A percentile compares a stretch with the other conserved stretches of the same genome.
Evolutionary conservation across 306 rosid genomes (phyloP).

Genomic region (Coriaria nepalensis): DNA sequence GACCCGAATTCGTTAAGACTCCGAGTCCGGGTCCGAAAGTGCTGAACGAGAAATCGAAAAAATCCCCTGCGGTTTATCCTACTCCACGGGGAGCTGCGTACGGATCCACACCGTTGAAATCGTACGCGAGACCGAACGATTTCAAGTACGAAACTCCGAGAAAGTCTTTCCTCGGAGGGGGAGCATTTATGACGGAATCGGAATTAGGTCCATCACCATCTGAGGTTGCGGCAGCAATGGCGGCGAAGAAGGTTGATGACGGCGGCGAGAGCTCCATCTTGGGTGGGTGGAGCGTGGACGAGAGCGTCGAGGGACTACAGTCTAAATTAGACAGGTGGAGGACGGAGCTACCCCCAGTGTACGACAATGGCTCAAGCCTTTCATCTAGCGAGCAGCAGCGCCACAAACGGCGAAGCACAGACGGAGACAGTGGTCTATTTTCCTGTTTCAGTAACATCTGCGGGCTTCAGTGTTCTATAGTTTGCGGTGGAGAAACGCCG

Average conservation of each 20-base stretch:
- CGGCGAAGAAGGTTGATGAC: conserved; percentile 27
- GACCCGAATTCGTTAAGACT: neutral
- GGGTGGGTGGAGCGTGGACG: conserved; percentile 60
- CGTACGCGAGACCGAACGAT: neutral
- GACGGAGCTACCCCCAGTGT: conserved; percentile 50
- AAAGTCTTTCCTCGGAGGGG: conserved; percentile 21
- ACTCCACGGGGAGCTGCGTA: conserved; percentile 13
- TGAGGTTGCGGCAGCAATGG: conserved; percentile 69
- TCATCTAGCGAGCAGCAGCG: conserved; percentile 9
- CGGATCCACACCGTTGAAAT: conserved; percentile 12
- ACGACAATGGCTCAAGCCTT: conserved; percentile 34
- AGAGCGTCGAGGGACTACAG: conserved; percentile 47
- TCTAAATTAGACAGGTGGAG: conserved; percentile 83
- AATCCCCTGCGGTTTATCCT: no score
- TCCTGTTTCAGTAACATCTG: conserved; percentile 92
- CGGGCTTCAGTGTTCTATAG: conserved; percentile 72
- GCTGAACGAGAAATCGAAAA: neutral
- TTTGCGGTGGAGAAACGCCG: conserved; percentile 42
- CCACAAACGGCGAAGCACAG: conserved; percentile 29
- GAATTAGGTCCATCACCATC: conserved; percentile 91
- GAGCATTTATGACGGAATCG: conserved; percentile 44
- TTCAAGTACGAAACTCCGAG: conserved; percentile 45
- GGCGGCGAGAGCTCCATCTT: conserved; percentile 38
- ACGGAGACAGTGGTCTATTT: conserved; percentile 49
- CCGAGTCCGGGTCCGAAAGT: neutral